Base-by-base conservation (phyloP, 169 alveolate genomes). In the Pseudocohnilembus persalinus region DNA sequence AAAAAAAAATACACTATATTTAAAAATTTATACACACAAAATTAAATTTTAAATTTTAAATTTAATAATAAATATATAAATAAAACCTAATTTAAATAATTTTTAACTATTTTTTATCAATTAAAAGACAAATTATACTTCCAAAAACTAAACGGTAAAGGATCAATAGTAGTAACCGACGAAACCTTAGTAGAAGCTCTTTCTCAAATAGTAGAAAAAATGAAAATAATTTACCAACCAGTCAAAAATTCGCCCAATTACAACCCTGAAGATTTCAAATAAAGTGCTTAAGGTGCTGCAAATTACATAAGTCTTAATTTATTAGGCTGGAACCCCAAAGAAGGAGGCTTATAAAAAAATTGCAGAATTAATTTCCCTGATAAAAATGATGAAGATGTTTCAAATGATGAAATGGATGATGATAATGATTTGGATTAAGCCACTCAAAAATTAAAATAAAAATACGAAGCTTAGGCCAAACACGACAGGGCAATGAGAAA, bases 311-410 rank as follows among this genome's bases (percentile, higher is more conserved):
- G 80, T 81, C 77, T 63, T 30, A 82, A 88, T 88, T 20, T 72
- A 20, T 24, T 32, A 31, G 85, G 83, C 26, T 76, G 84, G 75
- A 68, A 83, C 74, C 77, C 75, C 16, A 83, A 80, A 30, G 77
- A 79, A 6, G 91, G 87, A 81, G 88, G 91, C 26, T 88, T 85
- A 32, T 83, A 81, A 30, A 83, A 88, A 75, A 93, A 93, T 77
- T 85, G 91, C 65, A 87, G 96, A 88, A 95, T 93, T 26, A 85
- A 85, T 68, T 31, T 89, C 49, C 90, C 90, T 27, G 93, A 89
- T 24, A 88, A 88, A 65, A 93, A 92, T 33, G 94, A 93, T 76
- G 96, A 93, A 75, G 95, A 91, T 35, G 90, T 88, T 24, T 75
- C 87, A 32, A 95, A 93, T 33, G 93, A 88, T 29, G 94, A 93